Evolutionary conservation across 164 flowering plant genomes (phyloP), one percentile per base, ranked within the genome.

Genomic region (Kalanchoe fedtschenkoi): DNA sequence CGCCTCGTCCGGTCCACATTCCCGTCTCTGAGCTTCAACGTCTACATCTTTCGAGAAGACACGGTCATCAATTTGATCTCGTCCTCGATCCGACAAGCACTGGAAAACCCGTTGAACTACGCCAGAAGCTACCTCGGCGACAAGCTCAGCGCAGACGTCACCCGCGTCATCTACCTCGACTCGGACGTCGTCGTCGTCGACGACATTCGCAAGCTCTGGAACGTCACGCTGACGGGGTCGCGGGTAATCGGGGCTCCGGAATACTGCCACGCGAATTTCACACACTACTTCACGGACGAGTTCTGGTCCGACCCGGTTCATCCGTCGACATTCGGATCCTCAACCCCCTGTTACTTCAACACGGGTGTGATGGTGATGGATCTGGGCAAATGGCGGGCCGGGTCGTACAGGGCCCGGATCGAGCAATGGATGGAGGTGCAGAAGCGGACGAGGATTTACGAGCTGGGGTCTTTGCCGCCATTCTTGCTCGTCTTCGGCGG

Each of bases 301-400:
- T 58, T 58, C 34, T 58, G 61, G 61, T 58, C 61, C 61, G 61
- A 58, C 61, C 61, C 61, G 61, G 39, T 29, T 15, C 32, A 33
- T 16, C 38, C 22, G 39, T 16, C 35, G 2, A 33, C 21, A 58
- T 58, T 34, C 35, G 26, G 39, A 15, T 32, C 38, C 34, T n/a
- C 21, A 6, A 56, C 9, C 13, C 58, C 58, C 6, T 54, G 58
- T 17, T 22, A 54, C 32, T 54, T 54, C 32, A 54, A 54, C 58
- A 54, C 58, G 13, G 58, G 58, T 26, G 58, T 54, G 30, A 54
- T 54, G 58, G 58, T 54, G 30, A 54, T 54, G 30, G 30, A 54
- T 54, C 21, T 54, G 33, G 10, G 3, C 6, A 28, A 30, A 22
- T 22, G 58, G 58, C 30, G 58, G 58, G 58, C 10, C 5, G 34